These are phyloP conservation scores for Wickerhamiella brachini DNA, from an alignment of 805 yeast species.

Conservation along the genomic window DNA sequence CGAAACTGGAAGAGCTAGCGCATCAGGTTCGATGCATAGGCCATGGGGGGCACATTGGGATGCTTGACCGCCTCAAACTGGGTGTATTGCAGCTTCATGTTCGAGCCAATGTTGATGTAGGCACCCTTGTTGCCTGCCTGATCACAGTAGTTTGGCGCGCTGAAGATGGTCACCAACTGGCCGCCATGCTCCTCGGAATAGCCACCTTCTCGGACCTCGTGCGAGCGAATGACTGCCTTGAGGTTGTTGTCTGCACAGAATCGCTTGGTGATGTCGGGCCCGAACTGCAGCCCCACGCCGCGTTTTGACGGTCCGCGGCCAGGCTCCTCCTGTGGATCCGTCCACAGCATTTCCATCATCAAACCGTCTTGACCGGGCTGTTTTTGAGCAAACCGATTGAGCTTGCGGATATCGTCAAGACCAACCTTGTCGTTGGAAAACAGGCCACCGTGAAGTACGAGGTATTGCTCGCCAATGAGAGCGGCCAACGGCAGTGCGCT, in stretches of 20 bases:
- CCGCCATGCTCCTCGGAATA: conserved; percentile 81
- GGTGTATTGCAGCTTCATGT: conserved; percentile 36
- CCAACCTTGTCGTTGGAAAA: conserved; percentile 64
- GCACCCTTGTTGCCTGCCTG: conserved; percentile 85
- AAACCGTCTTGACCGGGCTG: conserved; percentile 88
- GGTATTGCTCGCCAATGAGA: conserved; percentile 58
- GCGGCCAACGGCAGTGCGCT: conserved; percentile 78
- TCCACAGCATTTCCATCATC: conserved; percentile 95
- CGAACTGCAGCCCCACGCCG: conserved; percentile 93
- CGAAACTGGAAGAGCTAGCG: conserved; percentile 5
- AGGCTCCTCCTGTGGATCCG: conserved; percentile 71
- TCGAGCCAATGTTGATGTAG: conserved; percentile 53
- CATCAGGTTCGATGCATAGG: conserved; percentile 41
- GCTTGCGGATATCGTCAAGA: conserved; percentile 56
- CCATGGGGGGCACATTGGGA: conserved; percentile 91
- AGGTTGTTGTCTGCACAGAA: conserved; percentile 63
- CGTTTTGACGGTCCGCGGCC: conserved; percentile 86
- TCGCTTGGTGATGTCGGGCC: conserved; percentile 79
- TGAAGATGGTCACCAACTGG: conserved; percentile 79
- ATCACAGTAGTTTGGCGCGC: conserved; percentile 97
- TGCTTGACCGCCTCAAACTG: conserved; percentile 76
- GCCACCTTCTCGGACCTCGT: conserved; percentile 89
- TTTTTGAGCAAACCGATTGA: conserved; percentile 48
- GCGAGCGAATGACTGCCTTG: conserved; percentile 78
- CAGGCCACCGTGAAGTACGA: conserved; percentile 93